Evolutionary conservation across 2,329 filamentous ascomycete genomes (phyloP).

Genomic region (Pseudogymnoascus sp.): DNA sequence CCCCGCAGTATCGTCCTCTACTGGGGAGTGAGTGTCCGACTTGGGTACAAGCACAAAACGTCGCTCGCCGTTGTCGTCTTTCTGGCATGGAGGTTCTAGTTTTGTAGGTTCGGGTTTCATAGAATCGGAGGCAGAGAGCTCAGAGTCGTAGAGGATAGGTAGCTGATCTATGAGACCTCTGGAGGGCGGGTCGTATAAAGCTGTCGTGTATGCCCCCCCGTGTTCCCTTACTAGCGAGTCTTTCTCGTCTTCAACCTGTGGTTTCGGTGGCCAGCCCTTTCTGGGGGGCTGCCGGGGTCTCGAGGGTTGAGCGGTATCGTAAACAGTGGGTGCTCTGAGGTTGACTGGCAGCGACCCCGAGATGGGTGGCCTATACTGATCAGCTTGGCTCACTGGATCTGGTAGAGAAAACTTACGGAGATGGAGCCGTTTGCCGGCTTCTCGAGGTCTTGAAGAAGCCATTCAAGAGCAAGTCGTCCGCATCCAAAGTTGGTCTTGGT

Average conservation of each 20-base stretch:
- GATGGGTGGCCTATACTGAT: neutral
- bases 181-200: constrained; percentile 49
- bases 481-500: constrained; percentile 30
- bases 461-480: constrained; percentile 41
- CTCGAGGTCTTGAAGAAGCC: constrained; percentile 45
- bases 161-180: constrained; percentile 62
- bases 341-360: neutral
- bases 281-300: constrained; percentile 15
- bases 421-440: neutral
- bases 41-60: constrained; percentile 54
- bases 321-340: neutral
- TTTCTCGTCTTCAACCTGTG: constrained; percentile 63
- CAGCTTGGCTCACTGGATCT: neutral
- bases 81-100: constrained; percentile 41
- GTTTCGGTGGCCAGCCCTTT: constrained; percentile 45
- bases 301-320: neutral
- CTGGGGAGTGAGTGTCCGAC: constrained; percentile 13
- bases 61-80: constrained; percentile 39
- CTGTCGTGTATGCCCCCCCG: constrained; percentile 27
- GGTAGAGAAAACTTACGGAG: neutral
- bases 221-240: constrained; percentile 54
- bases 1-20: constrained; percentile 20
- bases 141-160: constrained; percentile 57
- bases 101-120: neutral
- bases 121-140: constrained; percentile 27